These are phyloP conservation scores for Phytophthora megakarya DNA, from an alignment of 352 stramenopile genomes.

Conservation along the genomic window DNA sequence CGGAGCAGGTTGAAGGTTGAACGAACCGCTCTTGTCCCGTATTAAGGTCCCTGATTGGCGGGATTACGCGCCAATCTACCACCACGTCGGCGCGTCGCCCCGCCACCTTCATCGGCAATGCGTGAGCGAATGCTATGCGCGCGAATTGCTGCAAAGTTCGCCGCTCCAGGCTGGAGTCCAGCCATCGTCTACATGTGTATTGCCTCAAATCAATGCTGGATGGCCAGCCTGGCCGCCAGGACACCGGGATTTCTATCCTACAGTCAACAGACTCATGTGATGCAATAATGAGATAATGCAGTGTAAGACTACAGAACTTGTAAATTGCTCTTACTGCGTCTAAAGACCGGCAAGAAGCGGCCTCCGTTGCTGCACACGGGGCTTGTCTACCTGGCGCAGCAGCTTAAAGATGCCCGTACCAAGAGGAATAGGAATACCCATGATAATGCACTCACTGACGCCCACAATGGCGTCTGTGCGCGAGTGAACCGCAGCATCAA, in stretches of 20 bases:
- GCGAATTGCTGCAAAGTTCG: constrained; percentile 7
- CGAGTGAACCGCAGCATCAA: constrained; percentile 98
- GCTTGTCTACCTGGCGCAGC: constrained; percentile 84
- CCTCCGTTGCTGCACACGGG: constrained; percentile 63
- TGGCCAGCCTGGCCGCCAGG: too few species aligned
- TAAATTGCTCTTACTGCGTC: constrained; percentile 3
- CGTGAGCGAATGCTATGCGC: constrained; percentile 6
- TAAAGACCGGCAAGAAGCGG: constrained; percentile 47
- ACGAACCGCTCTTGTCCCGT: constrained; percentile 12
- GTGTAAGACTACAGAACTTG: constrained; percentile 13
- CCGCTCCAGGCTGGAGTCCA: too few species aligned
- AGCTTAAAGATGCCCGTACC: constrained; percentile 99
- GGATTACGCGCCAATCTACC: constrained; percentile 11
- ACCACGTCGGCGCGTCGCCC: constrained; percentile 26
- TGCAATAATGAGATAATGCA: not conserved
- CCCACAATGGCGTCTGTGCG: constrained; percentile 98
- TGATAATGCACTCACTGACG: constrained; percentile 99
- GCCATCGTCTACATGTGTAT: not conserved
- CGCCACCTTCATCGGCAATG: constrained; percentile 11
- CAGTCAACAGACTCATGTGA: too few species aligned
- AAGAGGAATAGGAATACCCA: constrained; percentile 99
- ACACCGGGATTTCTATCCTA: too few species aligned
- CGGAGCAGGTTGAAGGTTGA: constrained; percentile 6
- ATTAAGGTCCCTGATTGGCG: constrained; percentile 16
- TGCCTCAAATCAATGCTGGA: too few species aligned